A percentile compares a stretch with the other conserved stretches of the same genome.
These are phyloP conservation scores for Zostera marina DNA, from an alignment of 116 monocot species.

Conservation along the genomic window DNA sequence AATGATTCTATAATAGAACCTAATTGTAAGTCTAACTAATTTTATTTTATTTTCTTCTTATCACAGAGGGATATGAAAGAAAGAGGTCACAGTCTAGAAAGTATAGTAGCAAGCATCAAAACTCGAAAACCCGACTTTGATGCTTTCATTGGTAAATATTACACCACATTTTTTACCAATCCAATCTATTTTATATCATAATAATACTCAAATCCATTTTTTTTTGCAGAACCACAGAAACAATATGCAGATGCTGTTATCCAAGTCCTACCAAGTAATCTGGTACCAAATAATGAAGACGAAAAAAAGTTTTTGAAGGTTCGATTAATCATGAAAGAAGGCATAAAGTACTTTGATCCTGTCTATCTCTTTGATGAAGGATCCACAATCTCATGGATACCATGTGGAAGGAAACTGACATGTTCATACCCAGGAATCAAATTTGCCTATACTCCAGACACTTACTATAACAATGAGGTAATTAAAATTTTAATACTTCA, in stretches of 20 bases:
- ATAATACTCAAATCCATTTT: neutral
- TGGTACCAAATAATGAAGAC: slow-evolving; percentile 65
- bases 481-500: neutral
- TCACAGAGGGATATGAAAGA: slow-evolving; percentile 92
- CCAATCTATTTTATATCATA: no score
- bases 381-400: slow-evolving; percentile 85
- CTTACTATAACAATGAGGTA: slow-evolving; percentile 69
- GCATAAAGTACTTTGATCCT: slow-evolving; percentile 65
- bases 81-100: slow-evolving; percentile 93
- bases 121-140: slow-evolving; percentile 86
- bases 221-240: slow-evolving; percentile 72
- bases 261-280: slow-evolving; percentile 75
- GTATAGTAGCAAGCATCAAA: slow-evolving; percentile 92
- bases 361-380: slow-evolving; percentile 97
- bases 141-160: slow-evolving; percentile 58
- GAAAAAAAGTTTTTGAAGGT: slow-evolving; percentile 74
- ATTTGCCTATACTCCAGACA: slow-evolving; percentile 67
- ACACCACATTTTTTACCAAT: neutral
- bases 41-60: neutral
- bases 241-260: slow-evolving; percentile 91
- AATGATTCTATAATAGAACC: neutral
- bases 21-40: no score
- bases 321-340: slow-evolving; percentile 74
- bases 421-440: slow-evolving; percentile 98
- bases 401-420: slow-evolving; percentile 84